Conservation (phyloP, 257 asterid species). For the Henckelia pumila region DNA sequence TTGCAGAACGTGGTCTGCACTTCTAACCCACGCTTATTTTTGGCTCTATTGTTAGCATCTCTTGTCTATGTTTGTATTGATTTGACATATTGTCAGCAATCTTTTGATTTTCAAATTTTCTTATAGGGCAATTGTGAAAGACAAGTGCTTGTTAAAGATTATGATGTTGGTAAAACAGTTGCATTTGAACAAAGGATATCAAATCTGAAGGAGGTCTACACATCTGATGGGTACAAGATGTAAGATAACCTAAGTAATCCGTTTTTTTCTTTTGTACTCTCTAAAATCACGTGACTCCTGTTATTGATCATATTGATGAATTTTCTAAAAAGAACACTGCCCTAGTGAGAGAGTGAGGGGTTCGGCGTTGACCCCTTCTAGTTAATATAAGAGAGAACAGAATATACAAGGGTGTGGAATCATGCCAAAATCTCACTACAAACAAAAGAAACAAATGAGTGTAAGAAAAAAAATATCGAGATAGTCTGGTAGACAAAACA, state of each 20-base stretch:
- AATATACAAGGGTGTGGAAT: too few species aligned
- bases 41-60: conserved; percentile 8
- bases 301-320: background rate
- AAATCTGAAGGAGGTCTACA: conserved; percentile 83
- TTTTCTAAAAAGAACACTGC: background rate
- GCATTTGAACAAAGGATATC: conserved; percentile 69
- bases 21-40: conserved; percentile 14
- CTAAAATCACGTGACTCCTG: conserved; percentile 2
- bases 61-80: conserved; percentile 10
- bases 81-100: conserved; percentile 16
- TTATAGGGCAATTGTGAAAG: conserved; percentile 77
- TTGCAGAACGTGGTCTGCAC: conserved; percentile 19
- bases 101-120: conserved; percentile 14
- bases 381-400: too few species aligned
- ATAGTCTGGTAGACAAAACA: too few species aligned
- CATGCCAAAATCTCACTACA: background rate
- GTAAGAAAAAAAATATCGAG: too few species aligned
- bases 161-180: conserved; percentile 62
- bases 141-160: conserved; percentile 89
- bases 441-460: too few species aligned
- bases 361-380: background rate
- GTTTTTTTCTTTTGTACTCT: background rate
- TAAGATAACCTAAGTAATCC: conserved; percentile 34
- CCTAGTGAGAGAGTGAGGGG: background rate
- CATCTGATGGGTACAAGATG: conserved; percentile 85